phyloP scores from a whole-genome alignment of 2,329 filamentous ascomycete species.

The Colletotrichum echinochloae region DNA sequence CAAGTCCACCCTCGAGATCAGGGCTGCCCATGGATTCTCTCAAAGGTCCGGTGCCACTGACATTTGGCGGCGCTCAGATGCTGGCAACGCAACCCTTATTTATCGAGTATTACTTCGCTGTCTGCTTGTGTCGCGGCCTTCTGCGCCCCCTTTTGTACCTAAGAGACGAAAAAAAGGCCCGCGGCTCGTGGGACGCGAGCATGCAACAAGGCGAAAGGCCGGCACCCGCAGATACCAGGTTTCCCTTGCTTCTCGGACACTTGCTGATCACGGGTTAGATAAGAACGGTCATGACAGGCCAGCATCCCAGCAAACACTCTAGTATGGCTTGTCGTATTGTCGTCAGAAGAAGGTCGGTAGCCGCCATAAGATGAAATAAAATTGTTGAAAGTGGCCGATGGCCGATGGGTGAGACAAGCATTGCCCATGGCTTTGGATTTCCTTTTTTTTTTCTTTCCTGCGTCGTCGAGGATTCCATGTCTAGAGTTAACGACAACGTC shows the following conservation, averaged over 20 bases:
- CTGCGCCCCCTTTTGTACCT: neutral
- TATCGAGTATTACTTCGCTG: constrained; percentile 29
- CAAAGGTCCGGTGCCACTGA: constrained; percentile 22
- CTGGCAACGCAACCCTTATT: constrained; percentile 13
- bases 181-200: no score
- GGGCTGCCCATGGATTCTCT: constrained; percentile 30
- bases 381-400: neutral
- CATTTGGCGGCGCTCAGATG: constrained; percentile 16
- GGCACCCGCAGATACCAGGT: neutral
- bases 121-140: neutral
- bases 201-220: no score
- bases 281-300: neutral
- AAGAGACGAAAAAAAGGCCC: no score
- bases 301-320: neutral
- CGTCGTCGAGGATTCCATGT: neutral
- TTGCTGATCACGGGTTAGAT: neutral
- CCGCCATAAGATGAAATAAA: no score
- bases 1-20: constrained; percentile 35
- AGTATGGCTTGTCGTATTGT: neutral
- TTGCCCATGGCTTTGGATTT: neutral
- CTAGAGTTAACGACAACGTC: constrained; percentile 7
- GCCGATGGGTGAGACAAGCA: neutral
- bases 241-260: neutral
- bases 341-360: neutral
- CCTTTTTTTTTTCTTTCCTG: neutral